Evolutionary conservation across 345 rosid genomes (phyloP).

Genomic region (Dovyalis caffra): DNA sequence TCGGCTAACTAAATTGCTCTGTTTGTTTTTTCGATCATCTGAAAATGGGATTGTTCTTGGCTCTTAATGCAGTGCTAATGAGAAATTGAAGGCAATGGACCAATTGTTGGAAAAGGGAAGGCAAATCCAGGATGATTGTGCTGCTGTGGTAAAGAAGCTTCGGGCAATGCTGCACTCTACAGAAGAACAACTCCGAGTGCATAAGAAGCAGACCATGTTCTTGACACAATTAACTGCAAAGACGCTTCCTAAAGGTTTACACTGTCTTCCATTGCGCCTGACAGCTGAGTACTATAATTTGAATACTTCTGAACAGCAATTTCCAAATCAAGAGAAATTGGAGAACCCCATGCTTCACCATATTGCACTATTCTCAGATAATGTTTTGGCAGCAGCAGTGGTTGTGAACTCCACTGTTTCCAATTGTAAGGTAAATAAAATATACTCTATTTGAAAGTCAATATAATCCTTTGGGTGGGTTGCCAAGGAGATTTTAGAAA

Average conservation of each 20-base stretch:
- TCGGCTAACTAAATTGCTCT: background rate
- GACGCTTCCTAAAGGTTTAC: conserved; percentile 95
- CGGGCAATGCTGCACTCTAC: conserved; percentile 96
- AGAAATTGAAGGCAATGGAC: conserved; percentile 83
- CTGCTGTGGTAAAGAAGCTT: conserved; percentile 79
- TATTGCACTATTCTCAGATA: conserved; percentile 94
- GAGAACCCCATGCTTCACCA: conserved; percentile 70
- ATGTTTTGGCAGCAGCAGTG: conserved; percentile 85
- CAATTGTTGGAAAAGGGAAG: conserved; percentile 76
- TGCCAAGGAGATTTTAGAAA: background rate
- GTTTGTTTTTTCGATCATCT: background rate
- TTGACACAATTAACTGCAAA: conserved; percentile 96
- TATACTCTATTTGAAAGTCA: background rate
- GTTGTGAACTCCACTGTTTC: conserved; percentile 87
- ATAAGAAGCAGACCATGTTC: conserved; percentile 88
- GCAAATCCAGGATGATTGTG: conserved; percentile 89
- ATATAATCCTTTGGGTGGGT: conserved; percentile 1
- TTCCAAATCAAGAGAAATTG: conserved; percentile 69
- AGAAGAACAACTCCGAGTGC: conserved; percentile 94
- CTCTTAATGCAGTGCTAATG: conserved; percentile 53
- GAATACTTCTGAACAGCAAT: conserved; percentile 61
- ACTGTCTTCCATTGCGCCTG: conserved; percentile 95
- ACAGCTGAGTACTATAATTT: conserved; percentile 70
- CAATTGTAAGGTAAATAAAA: conserved; percentile 71
- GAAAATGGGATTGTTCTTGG: background rate